Base-by-base conservation (phyloP, 2,329 filamentous ascomycete genomes). In the Sarocladium brachiariae region DNA sequence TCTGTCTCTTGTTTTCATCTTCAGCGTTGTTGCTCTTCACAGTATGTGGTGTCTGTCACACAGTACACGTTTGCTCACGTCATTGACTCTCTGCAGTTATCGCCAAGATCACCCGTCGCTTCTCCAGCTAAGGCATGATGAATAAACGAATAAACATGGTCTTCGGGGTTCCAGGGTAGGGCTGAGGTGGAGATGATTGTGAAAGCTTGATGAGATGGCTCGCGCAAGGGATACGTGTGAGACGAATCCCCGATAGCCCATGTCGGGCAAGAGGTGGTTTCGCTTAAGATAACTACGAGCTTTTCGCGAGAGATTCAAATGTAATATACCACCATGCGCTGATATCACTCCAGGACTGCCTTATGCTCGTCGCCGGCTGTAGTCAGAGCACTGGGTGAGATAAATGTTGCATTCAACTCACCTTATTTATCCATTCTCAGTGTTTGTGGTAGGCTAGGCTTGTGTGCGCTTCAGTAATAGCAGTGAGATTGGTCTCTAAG, bases 1-100 rank as follows among this genome's bases (percentile, higher is more conserved):
- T 59, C 79, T 99, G 61, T 95, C 89, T 64, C 82, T 99, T 62
- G 93, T 95, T 56, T 99, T 99, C 73, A 99, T 99, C 72, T 96
- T 99, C 76, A 93, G 87, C 65, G 93, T 99, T 65, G 93, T 99
- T 64, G 91, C 90, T 60, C 79, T 99, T 66, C 93, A 99, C 75
- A 90, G 93, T 97, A 83, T 61, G 89, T 77, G 21, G 24, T 23
- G 19, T 25, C 13, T 25, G 10, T 14, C 3, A 18, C 14, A 11
- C 25, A 24, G 2, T 8, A 13, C 19, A 13, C 51, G 55, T 60
- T 57, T 59, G 56, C 61, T 38, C 39, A 33, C 50, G 27, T 9
- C 23, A 16, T 25, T 43, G 14, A 38, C 16, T 33, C 14, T 51
- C 13, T 19, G 9, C 51, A 96, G 91, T 96, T 69, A 93, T 96